phyloP scores from a whole-genome alignment of 495 filamentous ascomycete genomes.

The Xylaria venustula region DNA sequence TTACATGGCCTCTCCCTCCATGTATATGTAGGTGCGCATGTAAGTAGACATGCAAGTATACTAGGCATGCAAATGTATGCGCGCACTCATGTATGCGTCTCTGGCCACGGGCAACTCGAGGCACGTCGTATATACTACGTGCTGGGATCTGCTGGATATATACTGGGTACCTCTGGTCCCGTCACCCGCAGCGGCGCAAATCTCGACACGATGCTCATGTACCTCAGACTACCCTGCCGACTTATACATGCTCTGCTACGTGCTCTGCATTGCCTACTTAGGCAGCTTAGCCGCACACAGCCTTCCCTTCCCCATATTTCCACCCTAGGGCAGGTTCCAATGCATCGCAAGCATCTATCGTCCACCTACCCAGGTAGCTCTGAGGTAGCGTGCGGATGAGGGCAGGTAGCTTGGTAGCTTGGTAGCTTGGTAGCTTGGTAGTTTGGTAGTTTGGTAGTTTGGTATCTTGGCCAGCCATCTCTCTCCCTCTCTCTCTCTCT shows the following conservation, averaged over 20 bases:
- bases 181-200: too few species aligned
- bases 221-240: too few species aligned
- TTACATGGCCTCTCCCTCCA: too few species aligned
- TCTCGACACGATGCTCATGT: too few species aligned
- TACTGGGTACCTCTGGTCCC: neutral
- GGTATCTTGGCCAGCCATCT: neutral
- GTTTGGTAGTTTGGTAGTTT: neutral
- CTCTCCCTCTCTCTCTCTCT: neutral
- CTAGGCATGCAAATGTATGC: too few species aligned
- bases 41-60: neutral
- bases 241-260: too few species aligned
- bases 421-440: neutral
- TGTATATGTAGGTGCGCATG: too few species aligned
- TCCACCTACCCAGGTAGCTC: conserved; percentile 18
- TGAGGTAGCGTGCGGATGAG: conserved; percentile 24
- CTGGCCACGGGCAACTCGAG: too few species aligned
- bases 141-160: neutral
- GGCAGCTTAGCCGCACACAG: conserved; percentile 23
- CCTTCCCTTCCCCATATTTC: conserved; percentile 26
- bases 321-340: conserved; percentile 19
- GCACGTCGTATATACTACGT: too few species aligned
- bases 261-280: conserved; percentile 12
- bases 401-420: conserved; percentile 5
- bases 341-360: conserved; percentile 23
- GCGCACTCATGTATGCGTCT: too few species aligned